Evolutionary conservation across 2,329 filamentous ascomycete genomes (phyloP).

Genomic region (Sclerotinia minor): DNA sequence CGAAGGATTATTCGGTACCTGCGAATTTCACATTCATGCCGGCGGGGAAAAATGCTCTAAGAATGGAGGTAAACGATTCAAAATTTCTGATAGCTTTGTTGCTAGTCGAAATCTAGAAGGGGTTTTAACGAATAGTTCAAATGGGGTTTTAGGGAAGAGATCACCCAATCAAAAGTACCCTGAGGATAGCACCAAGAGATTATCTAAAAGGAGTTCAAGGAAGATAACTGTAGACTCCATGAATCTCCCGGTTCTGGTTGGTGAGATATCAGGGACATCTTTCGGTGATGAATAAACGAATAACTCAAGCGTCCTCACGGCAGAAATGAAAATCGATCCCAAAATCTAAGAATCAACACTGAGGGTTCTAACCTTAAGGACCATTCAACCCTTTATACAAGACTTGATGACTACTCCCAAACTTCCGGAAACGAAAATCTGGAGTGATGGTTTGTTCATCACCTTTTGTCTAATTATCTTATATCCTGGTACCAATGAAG

Average conservation of each 20-base stretch:
- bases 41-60: not conserved
- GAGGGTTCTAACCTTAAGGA: too few relatives aligned
- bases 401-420: too few relatives aligned
- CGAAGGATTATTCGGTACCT: not conserved
- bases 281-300: not conserved
- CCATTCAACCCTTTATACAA: too few relatives aligned
- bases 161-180: not conserved
- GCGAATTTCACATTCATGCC: slow-evolving; percentile 1
- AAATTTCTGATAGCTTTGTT: not conserved
- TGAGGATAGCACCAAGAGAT: not conserved
- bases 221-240: not conserved
- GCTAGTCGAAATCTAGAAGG: not conserved
- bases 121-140: not conserved
- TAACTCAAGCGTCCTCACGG: too few relatives aligned
- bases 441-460: too few relatives aligned
- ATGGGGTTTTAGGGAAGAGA: not conserved
- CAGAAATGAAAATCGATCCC: too few relatives aligned
- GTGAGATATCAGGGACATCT: not conserved
- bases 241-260: not conserved
- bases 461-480: too few relatives aligned
- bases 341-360: too few relatives aligned
- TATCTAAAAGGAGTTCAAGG: not conserved
- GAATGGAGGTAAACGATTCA: too few relatives aligned
- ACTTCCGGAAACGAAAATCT: too few relatives aligned
- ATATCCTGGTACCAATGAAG: too few relatives aligned